Evolutionary conservation across 768 basidiomycete species (phyloP).

Genomic region (Amanita rimosa): DNA sequence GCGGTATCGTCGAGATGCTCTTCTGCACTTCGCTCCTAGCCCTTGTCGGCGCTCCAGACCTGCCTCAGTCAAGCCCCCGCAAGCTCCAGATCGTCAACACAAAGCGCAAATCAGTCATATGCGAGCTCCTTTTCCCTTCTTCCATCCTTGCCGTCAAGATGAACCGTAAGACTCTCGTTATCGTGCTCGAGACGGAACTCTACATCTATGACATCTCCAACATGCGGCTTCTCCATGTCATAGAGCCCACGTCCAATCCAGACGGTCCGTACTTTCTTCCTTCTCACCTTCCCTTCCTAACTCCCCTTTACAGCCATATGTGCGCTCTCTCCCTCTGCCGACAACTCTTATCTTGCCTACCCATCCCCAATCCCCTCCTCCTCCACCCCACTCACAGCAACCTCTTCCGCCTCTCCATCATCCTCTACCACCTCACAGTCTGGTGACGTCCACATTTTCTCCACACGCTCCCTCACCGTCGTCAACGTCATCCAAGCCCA

Average conservation of each 20-base stretch:
- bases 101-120: conserved; percentile 98
- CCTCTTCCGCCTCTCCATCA: conserved; percentile 15
- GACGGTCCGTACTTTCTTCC: conserved; percentile 49
- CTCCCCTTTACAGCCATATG: conserved; percentile 61
- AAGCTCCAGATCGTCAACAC: conserved; percentile 98
- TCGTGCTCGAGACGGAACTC: conserved; percentile 94
- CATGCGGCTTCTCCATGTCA: conserved; percentile 94
- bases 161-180: conserved; percentile 92
- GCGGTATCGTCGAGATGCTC: conserved; percentile 97
- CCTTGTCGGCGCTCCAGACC: conserved; percentile 91
- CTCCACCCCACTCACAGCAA: conserved; percentile 39
- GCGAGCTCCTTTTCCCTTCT: conserved; percentile 95
- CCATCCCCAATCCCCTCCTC: conserved; percentile 90
- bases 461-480: conserved; percentile 82
- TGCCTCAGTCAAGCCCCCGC: conserved; percentile 80
- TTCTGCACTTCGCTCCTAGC: conserved; percentile 98
- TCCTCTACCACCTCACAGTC: conserved; percentile 15
- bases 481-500: conserved; percentile 97
- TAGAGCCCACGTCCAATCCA: conserved; percentile 93
- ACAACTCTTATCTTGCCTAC: conserved; percentile 91
- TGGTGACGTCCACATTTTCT: conserved; percentile 92
- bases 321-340: conserved; percentile 88
- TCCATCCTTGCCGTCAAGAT: conserved; percentile 96
- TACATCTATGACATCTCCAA: conserved; percentile 99
- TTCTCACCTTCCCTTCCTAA: conserved; percentile 1